A percentile compares a stretch with the other conserved stretches of the same genome.
These are phyloP conservation scores for Barbatosphaeria neglecta DNA, from an alignment of 495 filamentous ascomycete genomes.

Conservation along the genomic window DNA sequence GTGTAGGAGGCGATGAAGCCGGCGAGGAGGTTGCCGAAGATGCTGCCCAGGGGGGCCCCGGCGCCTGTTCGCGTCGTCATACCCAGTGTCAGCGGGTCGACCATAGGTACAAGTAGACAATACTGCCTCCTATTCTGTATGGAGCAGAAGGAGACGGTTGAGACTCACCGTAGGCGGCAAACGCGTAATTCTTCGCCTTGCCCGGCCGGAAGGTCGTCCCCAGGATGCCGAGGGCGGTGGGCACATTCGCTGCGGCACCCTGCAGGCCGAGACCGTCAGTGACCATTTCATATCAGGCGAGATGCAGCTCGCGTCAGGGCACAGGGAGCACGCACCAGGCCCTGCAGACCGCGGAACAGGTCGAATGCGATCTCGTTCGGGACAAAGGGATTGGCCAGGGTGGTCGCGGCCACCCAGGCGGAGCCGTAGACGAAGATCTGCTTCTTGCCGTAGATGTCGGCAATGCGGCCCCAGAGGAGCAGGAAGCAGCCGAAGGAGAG, in stretches of 20 bases:
- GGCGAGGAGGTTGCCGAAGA: slow-evolving; percentile 42
- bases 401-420: slow-evolving; percentile 49
- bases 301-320: too few relatives aligned
- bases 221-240: slow-evolving; percentile 53
- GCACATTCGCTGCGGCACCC: slow-evolving; percentile 55
- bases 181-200: slow-evolving; percentile 53
- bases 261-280: too few relatives aligned
- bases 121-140: too few relatives aligned
- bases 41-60: slow-evolving; percentile 47
- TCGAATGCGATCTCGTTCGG: slow-evolving; percentile 56
- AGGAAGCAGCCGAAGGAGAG: slow-evolving; percentile 61
- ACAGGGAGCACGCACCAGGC: too few relatives aligned
- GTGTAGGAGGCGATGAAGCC: slow-evolving; percentile 44
- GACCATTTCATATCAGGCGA: too few relatives aligned
- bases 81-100: background rate
- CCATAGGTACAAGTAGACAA: too few relatives aligned
- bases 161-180: slow-evolving; percentile 37
- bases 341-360: slow-evolving; percentile 59
- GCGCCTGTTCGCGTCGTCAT: slow-evolving; percentile 17
- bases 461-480: slow-evolving; percentile 60
- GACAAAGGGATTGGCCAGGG: slow-evolving; percentile 54
- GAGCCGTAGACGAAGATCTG: slow-evolving; percentile 55
- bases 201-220: slow-evolving; percentile 49
- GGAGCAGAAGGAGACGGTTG: too few relatives aligned
- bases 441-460: slow-evolving; percentile 64